These are phyloP conservation scores for Reticulascus tulasneorum DNA, from an alignment of 2,329 filamentous ascomycete genomes.

Conservation along the genomic window DNA sequence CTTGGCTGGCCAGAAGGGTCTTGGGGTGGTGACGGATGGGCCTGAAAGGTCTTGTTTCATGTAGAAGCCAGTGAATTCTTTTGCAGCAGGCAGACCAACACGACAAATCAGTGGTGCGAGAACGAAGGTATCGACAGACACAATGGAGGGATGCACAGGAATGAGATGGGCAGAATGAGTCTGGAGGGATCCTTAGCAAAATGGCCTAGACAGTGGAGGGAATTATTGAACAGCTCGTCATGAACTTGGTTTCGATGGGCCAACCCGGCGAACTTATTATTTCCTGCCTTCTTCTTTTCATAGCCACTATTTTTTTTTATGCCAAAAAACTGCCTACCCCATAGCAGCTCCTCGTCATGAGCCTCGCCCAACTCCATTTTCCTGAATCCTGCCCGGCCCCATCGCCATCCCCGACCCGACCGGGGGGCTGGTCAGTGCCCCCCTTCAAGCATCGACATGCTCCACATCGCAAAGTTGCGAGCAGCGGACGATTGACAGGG, in stretches of 20 bases:
- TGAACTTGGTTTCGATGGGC: constrained; percentile 4
- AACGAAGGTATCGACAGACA: no score
- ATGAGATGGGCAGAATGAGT: neutral
- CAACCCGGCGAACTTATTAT: neutral
- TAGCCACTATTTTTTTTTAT: constrained; percentile 10
- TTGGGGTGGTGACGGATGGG: constrained; percentile 3
- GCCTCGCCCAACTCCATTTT: constrained; percentile 11
- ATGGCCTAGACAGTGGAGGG: constrained; percentile 1
- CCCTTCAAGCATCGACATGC: constrained; percentile 10
- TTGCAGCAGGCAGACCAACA: neutral
- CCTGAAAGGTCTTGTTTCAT: constrained; percentile 10
- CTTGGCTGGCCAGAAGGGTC: constrained; percentile 8
- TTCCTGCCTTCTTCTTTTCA: neutral
- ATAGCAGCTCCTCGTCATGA: no score
- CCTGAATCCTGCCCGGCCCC: constrained; percentile 6
- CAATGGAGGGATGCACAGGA: no score
- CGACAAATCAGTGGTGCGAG: no score
- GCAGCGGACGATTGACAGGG: no score
- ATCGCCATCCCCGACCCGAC: constrained; percentile 5
- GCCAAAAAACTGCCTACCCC: no score
- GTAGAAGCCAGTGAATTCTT: constrained; percentile 6
- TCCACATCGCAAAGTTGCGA: no score
- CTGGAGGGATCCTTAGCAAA: constrained; percentile 4
- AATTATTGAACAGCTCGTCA: neutral
- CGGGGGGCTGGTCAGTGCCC: constrained; percentile 10